Evolutionary conservation across 2,329 filamentous ascomycete species (phyloP), one percentile per base, ranked within the genome.

Genomic region (Nannizziopsis barbatae): DNA sequence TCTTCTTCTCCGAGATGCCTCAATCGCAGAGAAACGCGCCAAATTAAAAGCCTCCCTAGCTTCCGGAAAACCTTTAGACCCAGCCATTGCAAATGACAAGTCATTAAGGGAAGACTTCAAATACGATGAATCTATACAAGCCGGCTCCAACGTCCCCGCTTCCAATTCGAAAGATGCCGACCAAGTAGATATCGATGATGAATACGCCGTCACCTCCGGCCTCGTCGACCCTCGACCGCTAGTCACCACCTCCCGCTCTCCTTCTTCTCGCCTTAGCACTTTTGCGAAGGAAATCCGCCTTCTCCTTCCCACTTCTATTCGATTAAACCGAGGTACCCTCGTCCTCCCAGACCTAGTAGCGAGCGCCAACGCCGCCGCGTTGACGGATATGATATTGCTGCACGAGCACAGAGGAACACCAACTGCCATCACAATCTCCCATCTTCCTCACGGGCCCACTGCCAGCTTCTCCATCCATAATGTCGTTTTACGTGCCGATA

Each of bases 381-480:
- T 96, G 17, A 84, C 81, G 40, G 92, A 98, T 61, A 76, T 98
- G 55, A 72, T 96, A 15, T 74, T 95, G 1, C 75, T 95, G 1
- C 89, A 95, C 64, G 92, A 96, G 62, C 89, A 95, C 66, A 79
- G 92, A 62, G 89, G 90, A 58, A 90, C 84, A 1, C 92, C 92
- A 0, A 95, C 89, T 0, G 89, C 88, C 1, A 71, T 98, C 57
- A 94, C 86, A 1, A 71, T 95, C 33, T 88, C 83, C 1, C 88
- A 95, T 62, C 80, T 94, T 42, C 88, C 88, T 1, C 87, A 94
- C 60, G 88, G 89, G 0, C 88, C 88, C 0, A 95, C 86, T 4
- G 82, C 83, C 27, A 88, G 84, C 8, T 95, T 95, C 67, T 88
- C 83, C 4, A 72, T 95, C 14, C 86, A 94, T 65, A 96, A 98